Percentiles rank a stretch among this genome's conserved stretches.
Evolutionary conservation across 1,284 basidiomycete genomes (phyloP).

Genomic region (Ganoderma leucocontextum): DNA sequence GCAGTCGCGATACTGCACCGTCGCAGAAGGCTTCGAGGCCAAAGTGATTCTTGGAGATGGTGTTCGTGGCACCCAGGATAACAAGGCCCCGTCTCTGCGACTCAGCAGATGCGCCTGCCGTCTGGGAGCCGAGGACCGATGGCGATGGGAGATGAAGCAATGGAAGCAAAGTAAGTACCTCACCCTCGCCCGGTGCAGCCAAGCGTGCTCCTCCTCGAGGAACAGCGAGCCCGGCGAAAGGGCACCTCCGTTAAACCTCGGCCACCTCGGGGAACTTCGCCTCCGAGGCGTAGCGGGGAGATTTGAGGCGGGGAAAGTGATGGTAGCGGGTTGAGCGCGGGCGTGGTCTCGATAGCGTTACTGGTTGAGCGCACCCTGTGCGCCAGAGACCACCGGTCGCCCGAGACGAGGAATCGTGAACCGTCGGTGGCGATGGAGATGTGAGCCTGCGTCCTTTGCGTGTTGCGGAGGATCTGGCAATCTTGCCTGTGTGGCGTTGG

Average conservation of each 20-base stretch:
- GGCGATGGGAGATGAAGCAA: not conserved
- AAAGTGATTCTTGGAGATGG: not conserved
- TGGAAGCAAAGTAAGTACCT: constrained; percentile 6
- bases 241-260: constrained; percentile 71
- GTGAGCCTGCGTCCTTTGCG: constrained; percentile 81
- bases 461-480: constrained; percentile 76
- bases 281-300: constrained; percentile 84
- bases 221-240: constrained; percentile 94
- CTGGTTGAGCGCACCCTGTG: constrained; percentile 79
- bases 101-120: not conserved
- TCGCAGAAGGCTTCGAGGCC: not conserved
- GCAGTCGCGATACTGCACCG: not conserved
- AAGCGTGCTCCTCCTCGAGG: constrained; percentile 67
- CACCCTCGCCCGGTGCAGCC: constrained; percentile 82
- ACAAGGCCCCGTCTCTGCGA: not conserved
- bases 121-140: too few species aligned
- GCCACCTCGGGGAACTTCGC: constrained; percentile 90
- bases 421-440: constrained; percentile 92
- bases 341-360: constrained; percentile 84
- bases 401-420: constrained; percentile 91
- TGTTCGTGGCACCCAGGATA: not conserved
- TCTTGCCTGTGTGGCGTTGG: constrained; percentile 87
- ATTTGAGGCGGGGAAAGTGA: constrained; percentile 96
- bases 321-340: constrained; percentile 87
- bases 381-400: constrained; percentile 71